Conservation (phyloP, 2,329 filamentous ascomycete genomes). For the Monosporascus sp. region DNA sequence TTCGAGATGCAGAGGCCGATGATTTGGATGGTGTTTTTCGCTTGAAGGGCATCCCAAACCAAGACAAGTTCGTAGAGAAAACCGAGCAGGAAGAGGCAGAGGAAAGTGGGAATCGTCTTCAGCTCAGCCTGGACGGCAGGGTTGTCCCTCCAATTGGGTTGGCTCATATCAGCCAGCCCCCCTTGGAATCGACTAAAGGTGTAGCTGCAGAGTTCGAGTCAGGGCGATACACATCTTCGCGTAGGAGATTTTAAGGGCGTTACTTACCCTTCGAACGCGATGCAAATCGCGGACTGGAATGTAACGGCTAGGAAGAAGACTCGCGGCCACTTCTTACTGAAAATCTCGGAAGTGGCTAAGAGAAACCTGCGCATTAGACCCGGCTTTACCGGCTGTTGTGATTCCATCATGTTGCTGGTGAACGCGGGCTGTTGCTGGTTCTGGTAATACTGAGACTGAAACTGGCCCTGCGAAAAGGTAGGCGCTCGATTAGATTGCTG, state of each 20-base stretch:
- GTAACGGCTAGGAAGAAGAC: conserved; percentile 70
- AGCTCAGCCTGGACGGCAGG: conserved; percentile 46
- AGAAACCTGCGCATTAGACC: conserved; percentile 9
- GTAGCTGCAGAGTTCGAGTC: conserved; percentile 52
- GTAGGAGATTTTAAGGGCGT: too few relatives aligned
- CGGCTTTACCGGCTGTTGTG: conserved; percentile 27
- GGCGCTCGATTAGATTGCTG: conserved; percentile 11
- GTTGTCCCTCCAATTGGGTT: conserved; percentile 31
- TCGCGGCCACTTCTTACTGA: conserved; percentile 84
- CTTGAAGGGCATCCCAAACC: conserved; percentile 85
- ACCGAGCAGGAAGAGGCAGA: conserved; percentile 95
- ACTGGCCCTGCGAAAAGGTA: background rate
- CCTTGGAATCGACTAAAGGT: conserved; percentile 83
- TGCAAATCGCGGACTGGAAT: conserved; percentile 72
- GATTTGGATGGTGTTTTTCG: conserved; percentile 98
- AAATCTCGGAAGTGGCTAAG: conserved; percentile 60
- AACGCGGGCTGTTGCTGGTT: conserved; percentile 6
- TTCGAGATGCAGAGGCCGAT: conserved; percentile 95
- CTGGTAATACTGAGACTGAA: conserved; percentile 6
- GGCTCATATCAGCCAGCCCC: conserved; percentile 36
- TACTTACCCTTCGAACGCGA: conserved; percentile 81
- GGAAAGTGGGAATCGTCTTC: conserved; percentile 84
- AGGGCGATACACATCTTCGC: background rate
- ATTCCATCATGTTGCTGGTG: conserved; percentile 28
- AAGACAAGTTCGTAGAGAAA: conserved; percentile 88